phyloP scores from a whole-genome alignment of 352 stramenopile species.

The Pythium dissimile region DNA sequence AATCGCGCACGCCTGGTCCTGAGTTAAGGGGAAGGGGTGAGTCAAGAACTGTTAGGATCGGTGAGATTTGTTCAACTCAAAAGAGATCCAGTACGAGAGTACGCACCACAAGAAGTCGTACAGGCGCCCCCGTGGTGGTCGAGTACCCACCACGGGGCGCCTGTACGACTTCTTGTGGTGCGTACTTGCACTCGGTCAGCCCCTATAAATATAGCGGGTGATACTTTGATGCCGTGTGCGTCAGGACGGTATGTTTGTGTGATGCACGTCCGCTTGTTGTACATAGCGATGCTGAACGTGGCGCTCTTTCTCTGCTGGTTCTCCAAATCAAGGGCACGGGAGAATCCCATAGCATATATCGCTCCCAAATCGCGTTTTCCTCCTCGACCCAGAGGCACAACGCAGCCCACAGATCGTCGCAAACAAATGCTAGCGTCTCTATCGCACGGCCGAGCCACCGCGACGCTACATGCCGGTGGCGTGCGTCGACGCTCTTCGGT shows the following conservation, averaged over 20 bases:
- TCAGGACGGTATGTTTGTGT: background rate
- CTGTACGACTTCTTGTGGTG: background rate
- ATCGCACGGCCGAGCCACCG: background rate
- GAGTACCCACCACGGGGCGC: background rate
- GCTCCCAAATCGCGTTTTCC: too few species aligned
- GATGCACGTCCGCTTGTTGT: background rate
- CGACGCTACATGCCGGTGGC: background rate
- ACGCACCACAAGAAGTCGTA: background rate
- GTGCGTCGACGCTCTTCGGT: slow-evolving; percentile 17
- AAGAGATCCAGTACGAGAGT: too few species aligned
- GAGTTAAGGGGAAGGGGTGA: background rate
- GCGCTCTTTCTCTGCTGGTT: background rate
- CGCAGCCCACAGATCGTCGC: background rate
- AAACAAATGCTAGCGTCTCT: background rate
- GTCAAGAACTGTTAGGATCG: too few species aligned
- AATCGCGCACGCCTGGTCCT: background rate
- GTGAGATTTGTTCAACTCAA: too few species aligned
- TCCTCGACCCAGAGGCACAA: too few species aligned
- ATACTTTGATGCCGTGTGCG: too few species aligned
- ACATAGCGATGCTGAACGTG: background rate
- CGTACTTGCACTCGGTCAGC: too few species aligned
- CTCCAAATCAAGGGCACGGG: background rate
- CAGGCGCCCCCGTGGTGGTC: background rate
- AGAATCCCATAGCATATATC: too few species aligned
- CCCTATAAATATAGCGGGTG: too few species aligned